phyloP scores from a whole-genome alignment of 2,329 filamentous ascomycete species.

The Aspergillus floridensis region DNA sequence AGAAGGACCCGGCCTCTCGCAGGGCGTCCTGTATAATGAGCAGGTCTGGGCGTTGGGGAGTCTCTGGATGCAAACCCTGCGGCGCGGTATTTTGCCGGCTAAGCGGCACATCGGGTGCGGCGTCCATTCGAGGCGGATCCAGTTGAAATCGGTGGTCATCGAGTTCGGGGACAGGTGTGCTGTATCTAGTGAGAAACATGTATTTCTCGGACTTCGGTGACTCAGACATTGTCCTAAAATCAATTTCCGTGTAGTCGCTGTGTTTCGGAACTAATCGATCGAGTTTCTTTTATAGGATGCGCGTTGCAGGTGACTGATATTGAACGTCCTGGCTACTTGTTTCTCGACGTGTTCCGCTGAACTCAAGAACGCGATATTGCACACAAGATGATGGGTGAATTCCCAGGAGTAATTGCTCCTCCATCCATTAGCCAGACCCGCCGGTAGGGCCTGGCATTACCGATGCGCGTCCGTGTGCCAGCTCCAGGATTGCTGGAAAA shows the following conservation, averaged over 20 bases:
- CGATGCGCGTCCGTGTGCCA: constrained; percentile 38
- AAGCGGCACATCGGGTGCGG: constrained; percentile 37
- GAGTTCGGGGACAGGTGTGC: constrained; percentile 64
- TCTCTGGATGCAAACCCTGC: constrained; percentile 50
- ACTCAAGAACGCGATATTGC: constrained; percentile 19
- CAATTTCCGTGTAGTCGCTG: background rate
- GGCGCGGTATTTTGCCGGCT: constrained; percentile 40
- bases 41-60: constrained; percentile 48
- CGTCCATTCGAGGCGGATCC: constrained; percentile 36
- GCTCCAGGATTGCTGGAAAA: constrained; percentile 31
- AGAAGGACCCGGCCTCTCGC: constrained; percentile 44
- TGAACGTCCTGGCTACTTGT: background rate
- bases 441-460: constrained; percentile 41
- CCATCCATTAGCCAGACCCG: constrained; percentile 45
- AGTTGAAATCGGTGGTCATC: constrained; percentile 74
- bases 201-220: constrained; percentile 63
- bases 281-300: background rate
- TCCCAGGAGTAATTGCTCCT: constrained; percentile 31
- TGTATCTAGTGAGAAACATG: constrained; percentile 59
- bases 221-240: constrained; percentile 45
- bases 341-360: constrained; percentile 5
- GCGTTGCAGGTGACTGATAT: background rate
- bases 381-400: constrained; percentile 20
- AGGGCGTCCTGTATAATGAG: constrained; percentile 50
- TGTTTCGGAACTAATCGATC: background rate